These are phyloP conservation scores for Podila epigama DNA, from an alignment of 192 early-diverging fungal species.

Conservation along the genomic window DNA sequence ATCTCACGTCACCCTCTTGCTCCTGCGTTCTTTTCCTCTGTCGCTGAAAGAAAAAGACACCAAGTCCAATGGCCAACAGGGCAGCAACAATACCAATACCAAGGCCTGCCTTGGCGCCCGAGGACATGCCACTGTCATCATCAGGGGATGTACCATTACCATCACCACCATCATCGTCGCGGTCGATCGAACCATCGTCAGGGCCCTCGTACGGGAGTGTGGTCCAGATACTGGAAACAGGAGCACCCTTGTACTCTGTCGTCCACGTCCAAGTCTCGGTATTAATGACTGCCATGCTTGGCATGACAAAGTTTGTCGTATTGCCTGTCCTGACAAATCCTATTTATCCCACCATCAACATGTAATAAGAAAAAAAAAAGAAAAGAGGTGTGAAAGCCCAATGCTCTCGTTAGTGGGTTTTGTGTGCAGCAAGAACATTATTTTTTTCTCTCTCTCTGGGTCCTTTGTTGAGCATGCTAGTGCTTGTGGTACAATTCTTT, in stretches of 20 bases:
- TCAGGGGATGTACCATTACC: not conserved
- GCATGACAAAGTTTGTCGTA: not conserved
- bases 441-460: too few relatives aligned
- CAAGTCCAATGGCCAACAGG: constrained; percentile 7
- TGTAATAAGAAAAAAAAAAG: not conserved
- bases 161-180: not conserved
- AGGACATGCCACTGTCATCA: constrained; percentile 6
- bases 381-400: too few relatives aligned
- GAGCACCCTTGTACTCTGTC: constrained; percentile 13
- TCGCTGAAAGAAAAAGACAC: constrained; percentile 20
- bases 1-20: not conserved
- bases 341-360: not conserved
- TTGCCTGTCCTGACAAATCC: not conserved
- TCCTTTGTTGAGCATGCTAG: too few relatives aligned
- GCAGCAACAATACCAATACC: constrained; percentile 12
- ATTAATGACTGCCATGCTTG: constrained; percentile 31
- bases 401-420: too few relatives aligned
- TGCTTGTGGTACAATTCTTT: too few relatives aligned
- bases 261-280: constrained; percentile 27
- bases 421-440: too few relatives aligned
- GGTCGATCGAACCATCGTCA: not conserved
- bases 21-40: not conserved
- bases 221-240: constrained; percentile 29
- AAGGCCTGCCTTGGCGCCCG: constrained; percentile 36
- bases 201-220: not conserved